Percentiles rank a stretch among this genome's conserved stretches.
These are phyloP conservation scores for Candida adriatica DNA, from an alignment of 805 yeast species.

Conservation along the genomic window DNA sequence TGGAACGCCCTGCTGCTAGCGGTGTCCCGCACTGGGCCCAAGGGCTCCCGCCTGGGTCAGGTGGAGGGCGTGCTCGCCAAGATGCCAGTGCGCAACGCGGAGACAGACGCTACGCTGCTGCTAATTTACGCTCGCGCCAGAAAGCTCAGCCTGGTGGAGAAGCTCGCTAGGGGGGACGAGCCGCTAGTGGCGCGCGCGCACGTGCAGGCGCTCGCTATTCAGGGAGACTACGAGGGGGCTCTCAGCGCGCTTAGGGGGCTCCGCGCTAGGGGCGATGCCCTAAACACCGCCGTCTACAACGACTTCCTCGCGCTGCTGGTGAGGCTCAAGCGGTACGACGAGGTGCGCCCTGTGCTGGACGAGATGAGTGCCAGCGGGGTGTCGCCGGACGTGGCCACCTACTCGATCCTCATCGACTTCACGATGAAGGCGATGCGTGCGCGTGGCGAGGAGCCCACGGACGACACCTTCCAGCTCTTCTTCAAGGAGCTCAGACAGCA, in stretches of 20 bases:
- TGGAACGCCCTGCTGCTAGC: constrained; percentile 59
- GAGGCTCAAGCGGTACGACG: constrained; percentile 31
- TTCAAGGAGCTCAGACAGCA: constrained; percentile 34
- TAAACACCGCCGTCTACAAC: constrained; percentile 47
- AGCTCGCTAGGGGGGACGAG: constrained; percentile 32
- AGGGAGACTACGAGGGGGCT: constrained; percentile 12
- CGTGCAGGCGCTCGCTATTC: constrained; percentile 15
- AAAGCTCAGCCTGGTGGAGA: constrained; percentile 29
- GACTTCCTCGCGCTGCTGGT: constrained; percentile 38
- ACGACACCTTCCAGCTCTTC: constrained; percentile 31
- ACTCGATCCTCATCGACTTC: constrained; percentile 50
- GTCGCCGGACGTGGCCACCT: constrained; percentile 55
- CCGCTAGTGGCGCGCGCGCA: constrained; percentile 21
- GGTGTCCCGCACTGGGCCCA: constrained; percentile 26
- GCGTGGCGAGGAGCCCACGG: constrained; percentile 37
- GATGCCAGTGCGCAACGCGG: constrained; percentile 36
- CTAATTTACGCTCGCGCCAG: constrained; percentile 42
- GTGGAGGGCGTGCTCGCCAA: constrained; percentile 32
- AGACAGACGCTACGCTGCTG: constrained; percentile 41
- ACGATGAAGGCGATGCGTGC: constrained; percentile 39
- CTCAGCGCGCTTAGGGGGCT: constrained; percentile 5
- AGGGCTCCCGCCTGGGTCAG: constrained; percentile 26
- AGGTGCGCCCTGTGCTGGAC: constrained; percentile 43
- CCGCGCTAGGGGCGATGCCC: constrained; percentile 28
- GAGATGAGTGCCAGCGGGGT: constrained; percentile 36